Conservation (phyloP, 1,284 basidiomycete species). For the Sporisorium graminicola region DNA sequence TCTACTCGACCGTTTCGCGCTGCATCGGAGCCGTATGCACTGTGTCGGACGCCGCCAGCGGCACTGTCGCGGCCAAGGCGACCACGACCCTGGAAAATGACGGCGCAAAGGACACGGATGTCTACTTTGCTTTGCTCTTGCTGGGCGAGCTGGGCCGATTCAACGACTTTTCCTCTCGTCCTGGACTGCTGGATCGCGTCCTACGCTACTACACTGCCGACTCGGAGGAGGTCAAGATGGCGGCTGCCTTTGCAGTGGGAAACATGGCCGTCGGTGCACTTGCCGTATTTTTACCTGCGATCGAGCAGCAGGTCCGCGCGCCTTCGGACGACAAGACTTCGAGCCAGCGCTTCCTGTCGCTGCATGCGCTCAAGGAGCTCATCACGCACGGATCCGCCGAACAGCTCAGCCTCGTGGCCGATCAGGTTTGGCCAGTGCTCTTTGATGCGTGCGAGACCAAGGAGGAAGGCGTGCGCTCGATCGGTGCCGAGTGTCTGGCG, state of each 20-base stretch:
- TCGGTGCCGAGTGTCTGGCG: slow-evolving; percentile 95
- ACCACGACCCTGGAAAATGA: slow-evolving; percentile 26
- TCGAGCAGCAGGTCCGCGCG: slow-evolving; percentile 82
- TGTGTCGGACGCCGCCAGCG: slow-evolving; percentile 32
- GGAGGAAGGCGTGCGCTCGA: slow-evolving; percentile 91
- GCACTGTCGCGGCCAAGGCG: slow-evolving; percentile 33
- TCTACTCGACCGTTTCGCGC: slow-evolving; percentile 54
- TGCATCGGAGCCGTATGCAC: slow-evolving; percentile 60
- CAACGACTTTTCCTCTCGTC: slow-evolving; percentile 47
- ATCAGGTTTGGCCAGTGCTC: slow-evolving; percentile 85
- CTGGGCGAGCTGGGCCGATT: slow-evolving; percentile 62
- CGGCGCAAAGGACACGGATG: slow-evolving; percentile 46
- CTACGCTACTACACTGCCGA: slow-evolving; percentile 40
- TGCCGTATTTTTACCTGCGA: slow-evolving; percentile 83
- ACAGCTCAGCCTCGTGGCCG: slow-evolving; percentile 85
- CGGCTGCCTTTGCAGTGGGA: slow-evolving; percentile 73
- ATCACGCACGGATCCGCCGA: slow-evolving; percentile 87
- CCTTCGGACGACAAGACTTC: slow-evolving; percentile 69
- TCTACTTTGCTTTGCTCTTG: slow-evolving; percentile 55
- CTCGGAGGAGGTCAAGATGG: slow-evolving; percentile 61
- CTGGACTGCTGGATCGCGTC: slow-evolving; percentile 46
- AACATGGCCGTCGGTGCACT: slow-evolving; percentile 95
- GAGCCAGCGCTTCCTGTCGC: slow-evolving; percentile 73
- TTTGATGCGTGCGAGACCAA: slow-evolving; percentile 68
- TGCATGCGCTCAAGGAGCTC: slow-evolving; percentile 95